Conservation (phyloP, 768 basidiomycete genomes). For the Mycena leptocephala region DNA sequence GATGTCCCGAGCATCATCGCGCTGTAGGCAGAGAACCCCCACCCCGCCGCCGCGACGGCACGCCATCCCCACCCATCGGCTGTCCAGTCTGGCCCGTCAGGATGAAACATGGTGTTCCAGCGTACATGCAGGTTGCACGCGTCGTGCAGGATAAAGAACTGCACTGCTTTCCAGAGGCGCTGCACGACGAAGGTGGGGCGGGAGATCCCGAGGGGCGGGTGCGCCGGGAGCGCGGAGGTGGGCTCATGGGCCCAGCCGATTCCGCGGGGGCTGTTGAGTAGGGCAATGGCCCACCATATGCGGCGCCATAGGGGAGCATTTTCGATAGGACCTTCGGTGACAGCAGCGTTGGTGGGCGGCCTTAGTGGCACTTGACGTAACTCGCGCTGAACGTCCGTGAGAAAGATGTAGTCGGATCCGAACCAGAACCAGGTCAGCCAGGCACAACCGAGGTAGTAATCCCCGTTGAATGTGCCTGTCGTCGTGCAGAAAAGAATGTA, state of each 20-base stretch:
- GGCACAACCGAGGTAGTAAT: background rate
- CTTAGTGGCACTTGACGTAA: constrained; percentile 22
- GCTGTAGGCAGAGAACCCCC: constrained; percentile 17
- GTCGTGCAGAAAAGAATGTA: background rate
- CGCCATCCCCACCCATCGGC: constrained; percentile 21
- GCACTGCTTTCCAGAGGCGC: constrained; percentile 29
- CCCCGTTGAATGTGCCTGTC: background rate
- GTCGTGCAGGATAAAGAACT: constrained; percentile 44
- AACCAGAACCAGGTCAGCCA: constrained; percentile 1
- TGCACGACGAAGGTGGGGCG: constrained; percentile 39
- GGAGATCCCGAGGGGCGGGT: constrained; percentile 29
- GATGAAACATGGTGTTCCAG: constrained; percentile 36
- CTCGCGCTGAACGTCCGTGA: constrained; percentile 46
- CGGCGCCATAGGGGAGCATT: constrained; percentile 39
- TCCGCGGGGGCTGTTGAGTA: constrained; percentile 45
- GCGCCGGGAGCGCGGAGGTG: constrained; percentile 35
- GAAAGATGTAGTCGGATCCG: constrained; percentile 37
- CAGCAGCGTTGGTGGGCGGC: too few relatives aligned
- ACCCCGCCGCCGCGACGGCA: constrained; percentile 29
- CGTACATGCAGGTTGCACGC: constrained; percentile 32
- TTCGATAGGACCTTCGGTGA: constrained; percentile 29
- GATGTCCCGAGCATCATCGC: background rate
- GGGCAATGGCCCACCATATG: constrained; percentile 40
- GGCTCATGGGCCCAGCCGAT: constrained; percentile 49
- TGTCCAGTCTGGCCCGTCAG: constrained; percentile 20